phyloP scores from a whole-genome alignment of 805 yeast genomes.

The Candida coquimbonensis region DNA sequence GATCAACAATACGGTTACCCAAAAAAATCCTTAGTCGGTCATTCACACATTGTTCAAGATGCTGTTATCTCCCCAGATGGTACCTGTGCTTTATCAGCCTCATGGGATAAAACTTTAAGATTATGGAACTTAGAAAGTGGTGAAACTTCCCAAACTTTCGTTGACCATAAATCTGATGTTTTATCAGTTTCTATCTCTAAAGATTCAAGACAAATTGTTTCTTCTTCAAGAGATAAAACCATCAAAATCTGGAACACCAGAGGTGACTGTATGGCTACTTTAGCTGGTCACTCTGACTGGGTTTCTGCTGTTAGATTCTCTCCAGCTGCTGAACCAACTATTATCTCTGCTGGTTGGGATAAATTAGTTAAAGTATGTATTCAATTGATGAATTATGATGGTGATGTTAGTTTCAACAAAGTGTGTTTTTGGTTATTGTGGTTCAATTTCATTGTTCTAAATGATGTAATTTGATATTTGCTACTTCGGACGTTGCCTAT shows the following conservation, averaged over 20 bases:
- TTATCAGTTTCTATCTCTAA: constrained; percentile 93
- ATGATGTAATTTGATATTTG: constrained; percentile 88
- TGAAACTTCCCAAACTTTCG: constrained; percentile 89
- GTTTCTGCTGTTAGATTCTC: constrained; percentile 97
- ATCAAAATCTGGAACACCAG: constrained; percentile 99
- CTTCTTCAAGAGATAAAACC: constrained; percentile 99
- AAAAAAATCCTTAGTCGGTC: constrained; percentile 95
- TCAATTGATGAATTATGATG: background rate
- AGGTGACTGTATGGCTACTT: constrained; percentile 94
- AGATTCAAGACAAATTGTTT: constrained; percentile 95
- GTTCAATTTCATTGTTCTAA: constrained; percentile 22
- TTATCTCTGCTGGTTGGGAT: constrained; percentile 98
- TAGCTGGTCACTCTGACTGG: constrained; percentile 98
- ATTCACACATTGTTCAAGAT: constrained; percentile 98
- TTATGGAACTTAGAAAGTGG: constrained; percentile 96
- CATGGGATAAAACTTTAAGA: constrained; percentile 99
- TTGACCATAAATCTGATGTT: constrained; percentile 97
- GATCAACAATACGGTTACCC: constrained; percentile 98
- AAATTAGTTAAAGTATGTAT: constrained; percentile 96
- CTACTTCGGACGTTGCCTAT: constrained; percentile 92
- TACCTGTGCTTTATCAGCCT: constrained; percentile 94
- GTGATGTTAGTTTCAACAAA: too few species aligned
- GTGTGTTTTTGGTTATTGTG: background rate
- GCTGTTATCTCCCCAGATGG: constrained; percentile 97
- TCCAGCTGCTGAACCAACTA: constrained; percentile 70